Conservation (phyloP, 2,329 filamentous ascomycete genomes). For the Neonectria ditissima region DNA sequence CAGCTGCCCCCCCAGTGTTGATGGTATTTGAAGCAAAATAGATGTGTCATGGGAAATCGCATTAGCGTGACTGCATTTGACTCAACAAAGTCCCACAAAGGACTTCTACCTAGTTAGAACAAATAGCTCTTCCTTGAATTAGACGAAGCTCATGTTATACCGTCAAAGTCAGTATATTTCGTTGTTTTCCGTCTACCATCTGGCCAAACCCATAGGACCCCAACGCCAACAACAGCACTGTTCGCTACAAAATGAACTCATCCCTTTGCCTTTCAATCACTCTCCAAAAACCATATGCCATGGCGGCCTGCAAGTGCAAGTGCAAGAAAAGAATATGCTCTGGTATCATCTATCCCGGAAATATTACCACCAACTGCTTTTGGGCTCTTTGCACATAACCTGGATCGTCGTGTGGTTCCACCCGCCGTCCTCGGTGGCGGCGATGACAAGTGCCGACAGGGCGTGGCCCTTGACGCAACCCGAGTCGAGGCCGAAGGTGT, state of each 20-base stretch:
- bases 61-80: too few species aligned
- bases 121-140: background rate
- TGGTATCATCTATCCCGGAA: background rate
- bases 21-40: too few species aligned
- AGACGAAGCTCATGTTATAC: background rate
- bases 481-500: conserved; percentile 87
- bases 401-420: conserved; percentile 55
- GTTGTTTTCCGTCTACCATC: background rate
- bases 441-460: conserved; percentile 82
- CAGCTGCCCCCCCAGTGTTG: too few species aligned
- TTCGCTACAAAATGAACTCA: background rate
- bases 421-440: conserved; percentile 55
- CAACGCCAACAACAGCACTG: conserved; percentile 12
- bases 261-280: background rate
- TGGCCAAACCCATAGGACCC: conserved; percentile 2
- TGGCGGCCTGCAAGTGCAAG: background rate
- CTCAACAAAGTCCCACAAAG: too few species aligned
- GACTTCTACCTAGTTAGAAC: too few species aligned
- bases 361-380: conserved; percentile 36
- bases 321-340: background rate
- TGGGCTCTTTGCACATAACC: conserved; percentile 53
- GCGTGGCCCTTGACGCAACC: conserved; percentile 81
- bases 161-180: background rate
- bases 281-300: background rate
- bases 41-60: too few species aligned